These are phyloP conservation scores for Solanum hybrid DNA, from an alignment of 305 asterid genomes.

Conservation along the genomic window DNA sequence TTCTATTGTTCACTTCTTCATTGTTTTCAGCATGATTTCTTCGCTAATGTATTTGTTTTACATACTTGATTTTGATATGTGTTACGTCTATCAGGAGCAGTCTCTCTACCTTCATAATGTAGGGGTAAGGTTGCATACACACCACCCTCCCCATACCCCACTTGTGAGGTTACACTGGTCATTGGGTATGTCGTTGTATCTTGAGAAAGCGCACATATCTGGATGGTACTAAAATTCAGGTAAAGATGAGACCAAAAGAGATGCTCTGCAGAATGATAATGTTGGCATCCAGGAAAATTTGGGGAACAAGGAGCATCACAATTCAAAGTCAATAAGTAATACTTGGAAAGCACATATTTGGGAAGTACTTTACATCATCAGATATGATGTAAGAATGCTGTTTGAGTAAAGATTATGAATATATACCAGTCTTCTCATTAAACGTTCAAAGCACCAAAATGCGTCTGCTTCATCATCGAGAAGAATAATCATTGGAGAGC, in stretches of 20 bases:
- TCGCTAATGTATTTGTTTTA: background rate
- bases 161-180: background rate
- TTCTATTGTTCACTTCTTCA: background rate
- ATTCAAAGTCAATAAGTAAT: background rate
- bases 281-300: background rate
- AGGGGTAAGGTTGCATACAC: background rate
- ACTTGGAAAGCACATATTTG: background rate
- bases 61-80: background rate
- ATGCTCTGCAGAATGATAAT: background rate
- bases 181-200: background rate
- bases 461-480: slow-evolving; percentile 97
- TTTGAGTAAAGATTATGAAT: background rate
- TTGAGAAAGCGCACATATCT: background rate
- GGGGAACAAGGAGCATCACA: background rate
- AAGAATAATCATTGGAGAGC: slow-evolving; percentile 95
- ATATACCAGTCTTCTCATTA: slow-evolving; percentile 83
- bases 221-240: background rate
- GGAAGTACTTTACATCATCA: background rate
- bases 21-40: background rate
- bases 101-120: background rate
- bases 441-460: slow-evolving; percentile 92
- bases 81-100: background rate
- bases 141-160: background rate
- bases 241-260: background rate
- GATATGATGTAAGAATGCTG: background rate